phyloP scores from a whole-genome alignment of 305 asterid species.

The Solanum chacoense region DNA sequence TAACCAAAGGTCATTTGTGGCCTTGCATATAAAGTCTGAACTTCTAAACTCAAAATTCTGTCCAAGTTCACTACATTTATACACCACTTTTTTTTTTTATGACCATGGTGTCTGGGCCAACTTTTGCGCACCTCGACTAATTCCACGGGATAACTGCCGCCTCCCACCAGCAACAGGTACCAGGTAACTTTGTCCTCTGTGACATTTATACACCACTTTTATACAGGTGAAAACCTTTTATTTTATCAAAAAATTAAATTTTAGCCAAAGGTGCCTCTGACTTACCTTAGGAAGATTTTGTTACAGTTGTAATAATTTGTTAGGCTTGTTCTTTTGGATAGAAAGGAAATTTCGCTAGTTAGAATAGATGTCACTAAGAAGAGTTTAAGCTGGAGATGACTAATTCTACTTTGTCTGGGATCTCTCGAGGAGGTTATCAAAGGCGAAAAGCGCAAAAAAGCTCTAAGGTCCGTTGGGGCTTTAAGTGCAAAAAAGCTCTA shows the following conservation, averaged over 20 bases:
- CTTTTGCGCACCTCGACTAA: background rate
- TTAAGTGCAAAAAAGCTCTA: background rate
- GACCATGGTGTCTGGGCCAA: background rate
- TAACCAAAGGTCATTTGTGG: background rate
- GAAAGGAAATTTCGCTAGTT: background rate
- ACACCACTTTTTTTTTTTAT: background rate
- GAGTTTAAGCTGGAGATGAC: background rate
- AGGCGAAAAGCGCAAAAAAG: background rate
- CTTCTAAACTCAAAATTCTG: background rate
- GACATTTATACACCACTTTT: background rate
- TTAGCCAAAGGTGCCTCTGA: background rate
- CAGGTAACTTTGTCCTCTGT: background rate
- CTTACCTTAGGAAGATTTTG: background rate
- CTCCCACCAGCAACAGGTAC: background rate
- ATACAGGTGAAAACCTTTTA: background rate
- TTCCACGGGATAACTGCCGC: background rate
- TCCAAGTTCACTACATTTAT: background rate
- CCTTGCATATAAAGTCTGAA: background rate
- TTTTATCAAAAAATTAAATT: background rate
- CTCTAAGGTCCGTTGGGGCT: background rate
- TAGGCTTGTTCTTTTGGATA: background rate
- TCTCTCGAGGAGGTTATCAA: background rate
- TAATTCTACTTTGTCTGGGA: background rate
- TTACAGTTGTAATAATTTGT: background rate
- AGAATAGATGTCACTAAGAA: background rate